These are phyloP conservation scores for Solanum virginianum DNA, from an alignment of 257 asterid genomes.

Conservation along the genomic window DNA sequence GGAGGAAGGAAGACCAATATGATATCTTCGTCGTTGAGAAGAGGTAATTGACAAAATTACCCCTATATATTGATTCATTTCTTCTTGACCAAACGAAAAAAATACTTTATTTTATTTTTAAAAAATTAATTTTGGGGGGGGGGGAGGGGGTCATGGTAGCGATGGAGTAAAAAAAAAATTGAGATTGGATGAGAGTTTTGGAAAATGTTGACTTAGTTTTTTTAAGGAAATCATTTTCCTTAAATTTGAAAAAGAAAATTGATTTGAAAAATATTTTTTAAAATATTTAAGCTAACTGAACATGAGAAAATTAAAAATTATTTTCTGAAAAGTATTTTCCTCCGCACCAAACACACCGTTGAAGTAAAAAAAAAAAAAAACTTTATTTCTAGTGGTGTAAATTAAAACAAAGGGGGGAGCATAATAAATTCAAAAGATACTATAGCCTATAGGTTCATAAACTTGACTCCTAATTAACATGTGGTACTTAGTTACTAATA, in stretches of 20 bases:
- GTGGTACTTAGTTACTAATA: background rate
- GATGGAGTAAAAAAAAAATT: no score
- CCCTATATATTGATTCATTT: background rate
- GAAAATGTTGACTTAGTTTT: no score
- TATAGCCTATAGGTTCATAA: background rate
- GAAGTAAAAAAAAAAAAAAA: background rate
- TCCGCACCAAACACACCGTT: no score
- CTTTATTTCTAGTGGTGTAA: background rate
- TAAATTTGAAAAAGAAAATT: no score
- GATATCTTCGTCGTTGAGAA: slow-evolving; percentile 17
- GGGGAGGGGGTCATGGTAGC: no score
- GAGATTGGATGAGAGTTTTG: no score
- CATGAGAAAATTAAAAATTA: no score
- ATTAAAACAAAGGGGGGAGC: background rate
- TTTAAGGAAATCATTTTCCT: no score
- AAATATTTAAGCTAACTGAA: no score
- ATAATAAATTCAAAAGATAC: background rate
- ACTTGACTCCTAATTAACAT: background rate
- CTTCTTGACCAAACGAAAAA: background rate
- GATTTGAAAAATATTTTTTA: no score
- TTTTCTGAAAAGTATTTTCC: no score
- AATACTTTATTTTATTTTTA: background rate
- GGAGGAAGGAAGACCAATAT: slow-evolving; percentile 39
- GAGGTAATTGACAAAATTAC: slow-evolving; percentile 15
- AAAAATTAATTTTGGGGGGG: no score